A percentile compares a stretch with the other conserved stretches of the same genome.
phyloP scores from a whole-genome alignment of 2,329 filamentous ascomycete species.

The Myotisia sp. region DNA sequence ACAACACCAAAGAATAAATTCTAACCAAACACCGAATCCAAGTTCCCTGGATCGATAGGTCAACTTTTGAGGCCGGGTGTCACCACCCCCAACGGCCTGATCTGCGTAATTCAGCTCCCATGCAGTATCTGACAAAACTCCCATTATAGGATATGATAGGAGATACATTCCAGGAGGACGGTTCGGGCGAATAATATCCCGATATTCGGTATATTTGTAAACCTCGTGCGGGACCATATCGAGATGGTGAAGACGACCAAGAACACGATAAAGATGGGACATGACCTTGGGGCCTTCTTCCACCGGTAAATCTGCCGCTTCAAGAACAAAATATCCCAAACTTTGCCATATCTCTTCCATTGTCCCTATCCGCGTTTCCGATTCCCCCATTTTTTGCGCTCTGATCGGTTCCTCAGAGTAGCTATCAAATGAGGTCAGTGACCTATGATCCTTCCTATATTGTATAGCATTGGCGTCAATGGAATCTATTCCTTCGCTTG shows the following conservation, averaged over 20 bases:
- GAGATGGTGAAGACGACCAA: constrained; percentile 34
- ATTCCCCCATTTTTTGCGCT: constrained; percentile 9
- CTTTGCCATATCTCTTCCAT: constrained; percentile 28
- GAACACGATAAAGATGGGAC: constrained; percentile 30
- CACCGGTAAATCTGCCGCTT: constrained; percentile 24
- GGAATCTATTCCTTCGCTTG: constrained; percentile 8
- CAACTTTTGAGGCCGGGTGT: constrained; percentile 20
- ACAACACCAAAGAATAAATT: constrained; percentile 38
- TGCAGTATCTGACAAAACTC: constrained; percentile 33
- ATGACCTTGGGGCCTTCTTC: constrained; percentile 27
- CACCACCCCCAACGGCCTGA: constrained; percentile 24
- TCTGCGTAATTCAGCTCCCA: constrained; percentile 30
- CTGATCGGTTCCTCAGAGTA: constrained; percentile 11
- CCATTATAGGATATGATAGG: constrained; percentile 33
- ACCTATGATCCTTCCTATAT: not conserved
- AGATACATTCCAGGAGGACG: constrained; percentile 32
- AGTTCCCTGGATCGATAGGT: constrained; percentile 24
- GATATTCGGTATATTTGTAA: constrained; percentile 26
- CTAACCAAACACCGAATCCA: constrained; percentile 36
- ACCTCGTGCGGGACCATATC: constrained; percentile 30
- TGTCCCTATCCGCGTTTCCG: constrained; percentile 9
- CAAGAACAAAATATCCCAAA: constrained; percentile 28
- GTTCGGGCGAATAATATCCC: constrained; percentile 17
- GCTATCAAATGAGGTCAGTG: constrained; percentile 7
- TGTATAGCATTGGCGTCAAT: not conserved